Conservation (phyloP, 2,329 filamentous ascomycete genomes). For the Dendrostoma leiphaemia region DNA sequence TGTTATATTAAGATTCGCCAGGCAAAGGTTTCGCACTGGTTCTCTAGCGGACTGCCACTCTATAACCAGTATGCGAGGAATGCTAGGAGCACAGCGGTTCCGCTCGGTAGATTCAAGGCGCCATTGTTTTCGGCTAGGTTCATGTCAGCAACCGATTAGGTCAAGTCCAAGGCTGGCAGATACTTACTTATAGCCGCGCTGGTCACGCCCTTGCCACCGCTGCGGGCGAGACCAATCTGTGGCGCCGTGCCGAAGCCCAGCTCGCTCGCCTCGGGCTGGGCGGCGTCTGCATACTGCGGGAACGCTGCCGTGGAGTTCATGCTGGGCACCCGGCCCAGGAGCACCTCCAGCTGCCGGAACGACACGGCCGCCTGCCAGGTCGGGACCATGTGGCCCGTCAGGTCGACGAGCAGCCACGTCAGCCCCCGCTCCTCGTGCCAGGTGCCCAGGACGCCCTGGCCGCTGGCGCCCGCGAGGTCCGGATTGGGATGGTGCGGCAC, state of each 20-base stretch:
- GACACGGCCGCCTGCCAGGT: conserved; percentile 15
- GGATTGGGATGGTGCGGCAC: conserved; percentile 14
- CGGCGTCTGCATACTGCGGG: conserved; percentile 6
- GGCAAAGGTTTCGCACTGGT: not conserved
- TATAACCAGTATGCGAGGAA: not conserved
- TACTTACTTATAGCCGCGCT: not conserved
- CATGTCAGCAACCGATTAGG: not conserved
- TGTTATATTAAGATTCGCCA: not conserved
- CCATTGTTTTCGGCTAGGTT: not conserved
- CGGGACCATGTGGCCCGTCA: conserved; percentile 16
- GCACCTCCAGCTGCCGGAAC: conserved; percentile 16
- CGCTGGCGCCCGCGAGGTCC: conserved; percentile 2
- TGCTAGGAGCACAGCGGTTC: not conserved
- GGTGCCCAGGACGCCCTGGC: conserved; percentile 17
- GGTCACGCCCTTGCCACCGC: not conserved
- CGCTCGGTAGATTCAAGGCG: not conserved
- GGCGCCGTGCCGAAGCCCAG: conserved; percentile 13
- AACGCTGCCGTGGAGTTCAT: conserved; percentile 11
- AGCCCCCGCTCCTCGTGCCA: conserved; percentile 18
- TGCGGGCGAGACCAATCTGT: not conserved
- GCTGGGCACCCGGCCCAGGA: conserved; percentile 11
- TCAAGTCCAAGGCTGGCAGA: not conserved
- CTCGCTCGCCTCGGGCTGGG: conserved; percentile 8
- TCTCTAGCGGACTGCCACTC: no score
- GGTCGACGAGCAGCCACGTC: conserved; percentile 12